phyloP scores from a whole-genome alignment of 2,329 filamentous ascomycete genomes.

The Pseudopithomyces maydicus region DNA sequence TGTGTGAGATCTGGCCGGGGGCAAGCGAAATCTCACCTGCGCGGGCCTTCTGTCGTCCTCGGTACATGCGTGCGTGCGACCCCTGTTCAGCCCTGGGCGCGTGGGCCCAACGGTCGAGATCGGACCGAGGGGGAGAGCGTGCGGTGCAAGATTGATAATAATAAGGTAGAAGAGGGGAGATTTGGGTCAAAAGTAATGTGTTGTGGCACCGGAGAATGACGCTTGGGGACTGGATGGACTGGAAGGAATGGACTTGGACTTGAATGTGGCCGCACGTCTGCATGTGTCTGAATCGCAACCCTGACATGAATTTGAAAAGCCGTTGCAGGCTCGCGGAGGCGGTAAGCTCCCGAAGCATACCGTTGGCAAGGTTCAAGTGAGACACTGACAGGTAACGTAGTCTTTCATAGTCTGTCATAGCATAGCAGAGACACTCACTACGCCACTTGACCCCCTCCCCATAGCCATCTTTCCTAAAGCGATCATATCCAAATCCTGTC shows the following conservation, averaged over 20 bases:
- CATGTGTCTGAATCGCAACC: neutral
- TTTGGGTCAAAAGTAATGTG: neutral
- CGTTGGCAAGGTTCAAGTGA: neutral
- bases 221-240: too few species aligned
- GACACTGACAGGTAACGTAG: neutral
- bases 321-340: neutral
- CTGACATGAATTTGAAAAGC: neutral
- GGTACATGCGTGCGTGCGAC: constrained; percentile 1
- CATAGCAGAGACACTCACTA: neutral
- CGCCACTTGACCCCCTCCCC: neutral
- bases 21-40: constrained; percentile 1
- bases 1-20: neutral
- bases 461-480: too few species aligned
- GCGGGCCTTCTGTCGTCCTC: constrained; percentile 8
- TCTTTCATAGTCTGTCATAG: neutral
- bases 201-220: too few species aligned
- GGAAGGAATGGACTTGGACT: too few species aligned
- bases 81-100: neutral
- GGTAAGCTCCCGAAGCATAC: neutral
- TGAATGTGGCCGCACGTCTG: too few species aligned
- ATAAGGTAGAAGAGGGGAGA: neutral
- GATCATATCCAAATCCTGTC: too few species aligned
- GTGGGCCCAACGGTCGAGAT: neutral
- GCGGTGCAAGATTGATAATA: too few species aligned
- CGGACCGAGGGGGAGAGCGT: neutral